Evolutionary conservation across 176 grass and related monocot species (phyloP).

Genomic region (Hordeum marinum): DNA sequence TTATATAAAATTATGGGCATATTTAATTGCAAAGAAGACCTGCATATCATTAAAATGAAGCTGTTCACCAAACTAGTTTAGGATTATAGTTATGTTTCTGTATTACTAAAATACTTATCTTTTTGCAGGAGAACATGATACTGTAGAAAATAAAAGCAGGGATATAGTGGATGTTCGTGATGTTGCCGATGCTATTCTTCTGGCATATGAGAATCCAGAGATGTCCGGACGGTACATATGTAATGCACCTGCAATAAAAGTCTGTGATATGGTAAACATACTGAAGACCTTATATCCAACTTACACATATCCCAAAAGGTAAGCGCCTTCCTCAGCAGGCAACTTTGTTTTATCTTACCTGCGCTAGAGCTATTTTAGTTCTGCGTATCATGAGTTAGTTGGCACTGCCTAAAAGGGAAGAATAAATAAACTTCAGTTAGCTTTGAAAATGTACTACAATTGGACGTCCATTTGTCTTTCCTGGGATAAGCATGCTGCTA

Average conservation of each 20-base stretch:
- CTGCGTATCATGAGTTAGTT: not conserved
- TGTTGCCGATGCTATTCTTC: conserved; percentile 41
- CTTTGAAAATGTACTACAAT: not conserved
- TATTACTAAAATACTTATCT: not conserved
- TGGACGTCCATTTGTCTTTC: not conserved
- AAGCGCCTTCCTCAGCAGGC: not conserved
- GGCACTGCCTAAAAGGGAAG: not conserved
- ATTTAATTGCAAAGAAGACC: not conserved
- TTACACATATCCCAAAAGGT: conserved; percentile 41
- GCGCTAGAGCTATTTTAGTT: not conserved
- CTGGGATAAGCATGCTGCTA: not conserved
- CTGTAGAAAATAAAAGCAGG: conserved; percentile 29
- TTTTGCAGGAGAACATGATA: conserved; percentile 32
- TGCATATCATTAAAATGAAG: not conserved
- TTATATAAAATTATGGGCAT: no score
- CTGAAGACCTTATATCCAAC: conserved; percentile 31
- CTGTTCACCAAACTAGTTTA: not conserved
- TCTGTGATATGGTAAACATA: conserved; percentile 36
- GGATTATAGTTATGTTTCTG: not conserved
- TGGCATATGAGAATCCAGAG: conserved; percentile 36
- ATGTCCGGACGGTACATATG: conserved; percentile 34
- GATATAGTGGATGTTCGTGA: conserved; percentile 42
- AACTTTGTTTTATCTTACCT: not conserved
- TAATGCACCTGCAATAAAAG: conserved; percentile 28
- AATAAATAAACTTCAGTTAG: not conserved